Evolutionary conservation across 78 protist genomes (phyloP), one percentile per base, ranked within the genome.

Genomic region (Dictyostelium firmibasis): DNA sequence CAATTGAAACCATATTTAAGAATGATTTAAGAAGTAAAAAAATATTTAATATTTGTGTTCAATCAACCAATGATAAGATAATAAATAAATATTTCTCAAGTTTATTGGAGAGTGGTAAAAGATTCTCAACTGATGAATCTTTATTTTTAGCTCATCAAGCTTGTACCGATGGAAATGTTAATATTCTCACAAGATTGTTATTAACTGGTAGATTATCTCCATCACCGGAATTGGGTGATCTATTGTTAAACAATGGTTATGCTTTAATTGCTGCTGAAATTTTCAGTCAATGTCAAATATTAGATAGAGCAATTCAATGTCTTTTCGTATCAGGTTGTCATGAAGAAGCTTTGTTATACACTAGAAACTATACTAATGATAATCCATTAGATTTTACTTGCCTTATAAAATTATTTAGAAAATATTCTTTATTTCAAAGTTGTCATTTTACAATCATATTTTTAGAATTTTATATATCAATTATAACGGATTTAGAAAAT

Each of bases 241-340:
- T 62, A 16, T 60, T 89, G 11, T 25, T 89, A 8, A 23, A 31
- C 1, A 11, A n/a, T 81, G 86, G 86, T 23, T 31, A 81, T 31
- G 76, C 94, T 1, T 36, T 89, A 29, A 43, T 81, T n/a, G 85
- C 86, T 1, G 94, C 94, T 0, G 86, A 89, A 18, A 86, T 89
- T 0, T 89, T 81, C 18, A 81, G 41, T 33, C 27, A 85, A 47
- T 89, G 81, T n/a, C 64, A 57, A 10, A 69, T 89, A 1, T 38
- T 85, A 10, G 94, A 89, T 25, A 89, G 83, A 47, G 44, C 83
- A 3, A 81, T 89, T 44, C 85, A 57, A n/a, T 79, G 87, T 81
- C 53, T 89, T 20, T 89, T 81, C 60, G 81, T 89, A 16, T 70
- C 94, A 7, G 86, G 82, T 13, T 57, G 72, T 81, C 94, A 89